These are phyloP conservation scores for Quercus engelmannii DNA, from an alignment of 306 rosid species.

Conservation along the genomic window DNA sequence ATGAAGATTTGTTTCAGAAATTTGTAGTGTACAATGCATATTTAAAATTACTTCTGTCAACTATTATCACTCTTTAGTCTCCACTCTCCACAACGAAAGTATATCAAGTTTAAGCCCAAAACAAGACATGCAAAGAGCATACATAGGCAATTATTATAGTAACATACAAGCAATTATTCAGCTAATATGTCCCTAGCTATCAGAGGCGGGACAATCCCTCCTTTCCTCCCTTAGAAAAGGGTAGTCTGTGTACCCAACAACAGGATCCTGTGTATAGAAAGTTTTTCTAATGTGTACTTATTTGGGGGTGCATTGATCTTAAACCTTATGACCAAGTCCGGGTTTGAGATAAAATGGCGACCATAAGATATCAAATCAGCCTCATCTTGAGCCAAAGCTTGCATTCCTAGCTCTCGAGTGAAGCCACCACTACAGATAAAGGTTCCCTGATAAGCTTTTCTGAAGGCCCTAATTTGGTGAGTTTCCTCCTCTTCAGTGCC, in stretches of 20 bases:
- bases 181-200: no score
- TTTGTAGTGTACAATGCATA: no score
- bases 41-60: no score
- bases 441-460: slow-evolving; percentile 65
- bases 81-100: not conserved
- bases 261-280: slow-evolving; percentile 81
- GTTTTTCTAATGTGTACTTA: slow-evolving; percentile 65
- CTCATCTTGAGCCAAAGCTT: slow-evolving; percentile 61
- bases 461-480: slow-evolving; percentile 46
- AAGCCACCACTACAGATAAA: slow-evolving; percentile 88
- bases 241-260: slow-evolving; percentile 80
- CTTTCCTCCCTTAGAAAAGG: slow-evolving; percentile 40
- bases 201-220: not conserved
- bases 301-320: slow-evolving; percentile 60
- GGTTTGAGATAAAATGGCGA: slow-evolving; percentile 72
- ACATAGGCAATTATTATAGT: not conserved
- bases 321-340: slow-evolving; percentile 64
- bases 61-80: no score
- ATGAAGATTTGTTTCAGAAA: no score
- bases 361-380: slow-evolving; percentile 84
- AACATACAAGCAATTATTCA: not conserved
- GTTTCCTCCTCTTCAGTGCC: slow-evolving; percentile 72
- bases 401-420: slow-evolving; percentile 67
- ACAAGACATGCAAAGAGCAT: not conserved
- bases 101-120: not conserved